phyloP scores from a whole-genome alignment of 805 yeast species.

The Saccharomycopsis babjevae region DNA sequence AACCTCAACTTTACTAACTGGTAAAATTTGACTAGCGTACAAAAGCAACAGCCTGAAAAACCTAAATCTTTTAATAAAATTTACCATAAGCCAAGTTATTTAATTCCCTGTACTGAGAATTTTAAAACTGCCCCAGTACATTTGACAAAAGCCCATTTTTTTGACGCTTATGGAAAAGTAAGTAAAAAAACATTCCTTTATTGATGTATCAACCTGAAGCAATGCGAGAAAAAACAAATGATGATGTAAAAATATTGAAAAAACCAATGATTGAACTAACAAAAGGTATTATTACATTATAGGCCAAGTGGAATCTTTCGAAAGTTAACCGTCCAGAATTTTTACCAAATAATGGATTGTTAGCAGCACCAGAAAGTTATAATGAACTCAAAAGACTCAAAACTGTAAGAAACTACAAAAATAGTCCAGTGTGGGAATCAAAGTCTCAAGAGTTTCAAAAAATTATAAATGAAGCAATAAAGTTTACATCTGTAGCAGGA shows the following conservation, averaged over 20 bases:
- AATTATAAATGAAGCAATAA: conserved; percentile 30
- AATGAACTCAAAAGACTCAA: conserved; percentile 38
- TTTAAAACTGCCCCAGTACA: conserved; percentile 23
- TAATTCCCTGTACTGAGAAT: conserved; percentile 8
- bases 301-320: conserved; percentile 46
- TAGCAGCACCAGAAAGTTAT: conserved; percentile 52
- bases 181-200: not conserved
- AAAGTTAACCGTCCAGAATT: conserved; percentile 47
- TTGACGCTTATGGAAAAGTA: conserved; percentile 41
- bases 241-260: too few relatives aligned
- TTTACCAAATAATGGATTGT: conserved; percentile 33
- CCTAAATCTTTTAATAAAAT: not conserved
- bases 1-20: not conserved
- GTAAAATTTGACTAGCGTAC: not conserved
- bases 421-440: conserved; percentile 42
- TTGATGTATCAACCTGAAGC: too few relatives aligned
- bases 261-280: not conserved
- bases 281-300: not conserved
- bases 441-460: conserved; percentile 28
- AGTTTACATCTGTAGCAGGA: conserved; percentile 37
- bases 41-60: not conserved
- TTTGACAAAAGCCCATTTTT: conserved; percentile 41
- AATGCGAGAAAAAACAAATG: too few relatives aligned
- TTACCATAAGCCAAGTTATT: not conserved
- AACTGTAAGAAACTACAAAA: conserved; percentile 32